phyloP scores from a whole-genome alignment of 2,329 filamentous ascomycete species.

The Calycina marina region DNA sequence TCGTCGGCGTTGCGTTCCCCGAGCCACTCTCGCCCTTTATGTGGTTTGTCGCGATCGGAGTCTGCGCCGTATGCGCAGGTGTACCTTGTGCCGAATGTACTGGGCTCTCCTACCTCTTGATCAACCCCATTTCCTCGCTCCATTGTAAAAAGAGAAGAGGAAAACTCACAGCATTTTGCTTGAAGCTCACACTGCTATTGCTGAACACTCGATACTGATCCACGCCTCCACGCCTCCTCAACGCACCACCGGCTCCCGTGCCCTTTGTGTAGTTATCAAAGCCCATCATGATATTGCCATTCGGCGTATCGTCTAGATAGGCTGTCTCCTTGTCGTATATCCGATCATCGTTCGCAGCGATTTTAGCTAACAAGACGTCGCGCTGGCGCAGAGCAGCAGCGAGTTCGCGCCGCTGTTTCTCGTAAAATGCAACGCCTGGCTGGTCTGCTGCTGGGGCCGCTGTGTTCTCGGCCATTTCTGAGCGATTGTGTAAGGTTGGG shows the following conservation, averaged over 20 bases:
- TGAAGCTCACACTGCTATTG: slow-evolving; percentile 41
- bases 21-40: slow-evolving; percentile 30
- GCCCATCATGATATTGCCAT: slow-evolving; percentile 90
- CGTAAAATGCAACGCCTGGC: slow-evolving; percentile 50
- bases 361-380: slow-evolving; percentile 26
- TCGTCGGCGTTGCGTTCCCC: slow-evolving; percentile 40
- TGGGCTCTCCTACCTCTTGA: slow-evolving; percentile 16
- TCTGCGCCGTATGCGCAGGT: slow-evolving; percentile 32
- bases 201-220: slow-evolving; percentile 62
- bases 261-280: slow-evolving; percentile 99
- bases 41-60: slow-evolving; percentile 40
- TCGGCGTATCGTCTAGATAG: slow-evolving; percentile 81
- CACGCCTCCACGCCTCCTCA: slow-evolving; percentile 47
- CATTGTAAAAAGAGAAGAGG: background rate
- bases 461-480: slow-evolving; percentile 34
- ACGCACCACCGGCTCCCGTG: slow-evolving; percentile 42
- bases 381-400: slow-evolving; percentile 54
- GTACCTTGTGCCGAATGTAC: slow-evolving; percentile 18
- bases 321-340: slow-evolving; percentile 73
- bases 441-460: slow-evolving; percentile 28
- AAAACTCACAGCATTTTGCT: slow-evolving; percentile 27
- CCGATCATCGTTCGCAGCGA: slow-evolving; percentile 47
- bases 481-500: background rate
- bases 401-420: slow-evolving; percentile 53
- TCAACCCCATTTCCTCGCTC: background rate